Conservation (phyloP, 768 basidiomycete genomes). For the Postia placenta region DNA sequence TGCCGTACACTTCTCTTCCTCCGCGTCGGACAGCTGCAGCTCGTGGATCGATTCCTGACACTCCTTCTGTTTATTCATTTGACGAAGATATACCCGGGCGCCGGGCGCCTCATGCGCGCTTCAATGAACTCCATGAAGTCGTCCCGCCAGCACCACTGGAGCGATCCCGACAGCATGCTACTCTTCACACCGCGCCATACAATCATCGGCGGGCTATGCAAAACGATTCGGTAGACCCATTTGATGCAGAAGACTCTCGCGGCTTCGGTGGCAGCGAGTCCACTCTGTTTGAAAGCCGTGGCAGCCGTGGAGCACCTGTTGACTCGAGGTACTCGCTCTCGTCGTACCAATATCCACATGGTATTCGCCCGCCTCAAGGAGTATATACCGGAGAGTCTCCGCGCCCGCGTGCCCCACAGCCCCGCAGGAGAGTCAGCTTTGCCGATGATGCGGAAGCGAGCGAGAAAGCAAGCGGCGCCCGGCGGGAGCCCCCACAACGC, state of each 20-base stretch:
- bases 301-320: neutral
- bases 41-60: neutral
- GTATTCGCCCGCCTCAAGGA: constrained; percentile 47
- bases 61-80: neutral
- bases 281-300: constrained; percentile 28
- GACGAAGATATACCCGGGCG: neutral
- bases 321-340: constrained; percentile 42
- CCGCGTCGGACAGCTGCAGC: constrained; percentile 6
- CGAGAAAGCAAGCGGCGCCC: neutral
- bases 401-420: neutral
- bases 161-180: neutral
- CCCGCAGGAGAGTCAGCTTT: constrained; percentile 37
- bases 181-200: neutral
- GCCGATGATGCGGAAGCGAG: constrained; percentile 15
- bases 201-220: neutral
- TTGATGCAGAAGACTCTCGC: neutral
- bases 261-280: constrained; percentile 17
- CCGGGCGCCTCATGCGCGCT: constrained; percentile 7
- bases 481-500: constrained; percentile 16
- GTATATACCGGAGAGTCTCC: constrained; percentile 24
- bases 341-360: constrained; percentile 56
- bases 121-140: constrained; percentile 6
- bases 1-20: constrained; percentile 15
- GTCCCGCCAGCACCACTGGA: neutral
- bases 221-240: neutral